Evolutionary conservation across 75 land plant species (phyloP).

Genomic region (Selaginella moellendorffii): DNA sequence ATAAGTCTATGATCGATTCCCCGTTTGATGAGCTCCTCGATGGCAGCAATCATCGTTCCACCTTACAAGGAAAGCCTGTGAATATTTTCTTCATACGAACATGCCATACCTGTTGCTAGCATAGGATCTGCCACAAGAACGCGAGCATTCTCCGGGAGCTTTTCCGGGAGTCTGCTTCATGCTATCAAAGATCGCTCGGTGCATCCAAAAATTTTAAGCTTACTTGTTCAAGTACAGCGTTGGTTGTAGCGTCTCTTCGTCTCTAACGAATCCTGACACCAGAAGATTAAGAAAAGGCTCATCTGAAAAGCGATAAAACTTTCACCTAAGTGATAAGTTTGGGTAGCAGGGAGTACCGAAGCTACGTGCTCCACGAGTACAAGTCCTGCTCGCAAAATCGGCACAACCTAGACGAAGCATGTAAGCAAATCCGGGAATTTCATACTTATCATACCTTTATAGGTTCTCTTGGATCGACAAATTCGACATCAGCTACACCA

Average conservation of each 20-base stretch:
- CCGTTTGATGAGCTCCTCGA: conserved; percentile 63
- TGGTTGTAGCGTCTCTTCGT: conserved; percentile 81
- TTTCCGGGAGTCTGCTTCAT: conserved; percentile 75
- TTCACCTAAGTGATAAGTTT: conserved; percentile 84
- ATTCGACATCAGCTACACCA: conserved; percentile 80
- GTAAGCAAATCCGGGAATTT: neutral
- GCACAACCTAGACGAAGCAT: conserved; percentile 51
- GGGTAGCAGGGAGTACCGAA: conserved; percentile 75
- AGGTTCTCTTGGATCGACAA: conserved; percentile 94
- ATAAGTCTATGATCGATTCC: conserved; percentile 64
- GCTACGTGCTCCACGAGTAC: conserved; percentile 72
- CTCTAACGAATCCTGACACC: conserved; percentile 54
- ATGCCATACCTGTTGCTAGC: conserved; percentile 82
- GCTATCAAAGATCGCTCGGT: neutral
- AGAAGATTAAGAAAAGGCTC: conserved; percentile 10
- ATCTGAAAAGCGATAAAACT: neutral
- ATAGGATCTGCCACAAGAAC: conserved; percentile 90
- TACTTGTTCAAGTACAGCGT: conserved; percentile 84
- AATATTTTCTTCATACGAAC: neutral
- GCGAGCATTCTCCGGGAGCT: conserved; percentile 59
- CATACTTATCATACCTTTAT: conserved; percentile 40
- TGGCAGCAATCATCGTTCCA: conserved; percentile 84
- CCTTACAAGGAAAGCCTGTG: conserved; percentile 33
- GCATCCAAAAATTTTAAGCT: conserved; percentile 8
- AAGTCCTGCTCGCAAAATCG: conserved; percentile 95